These are phyloP conservation scores for Phytophthora multivora DNA, from an alignment of 352 stramenopile genomes.

Conservation along the genomic window DNA sequence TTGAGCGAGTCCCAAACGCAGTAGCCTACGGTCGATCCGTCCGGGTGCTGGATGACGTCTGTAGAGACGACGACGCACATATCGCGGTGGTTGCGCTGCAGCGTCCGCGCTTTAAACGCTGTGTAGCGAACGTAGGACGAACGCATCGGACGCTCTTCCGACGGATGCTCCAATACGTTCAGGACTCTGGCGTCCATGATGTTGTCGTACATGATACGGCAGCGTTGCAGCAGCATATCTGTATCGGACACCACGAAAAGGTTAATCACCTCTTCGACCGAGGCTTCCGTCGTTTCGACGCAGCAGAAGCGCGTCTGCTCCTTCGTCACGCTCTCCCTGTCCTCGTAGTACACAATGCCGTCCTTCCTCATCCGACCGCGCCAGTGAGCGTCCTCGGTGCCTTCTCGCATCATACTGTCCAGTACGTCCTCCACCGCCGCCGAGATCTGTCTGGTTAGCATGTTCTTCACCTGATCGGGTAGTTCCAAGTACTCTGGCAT, in stretches of 20 bases:
- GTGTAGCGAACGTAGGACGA: slow-evolving; percentile 56
- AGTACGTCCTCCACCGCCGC: slow-evolving; percentile 42
- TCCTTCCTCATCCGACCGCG: slow-evolving; percentile 40
- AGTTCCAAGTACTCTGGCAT: slow-evolving; percentile 28
- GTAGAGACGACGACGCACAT: slow-evolving; percentile 54
- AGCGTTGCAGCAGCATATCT: slow-evolving; percentile 41
- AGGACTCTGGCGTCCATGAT: slow-evolving; percentile 43
- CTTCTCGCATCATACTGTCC: slow-evolving; percentile 46
- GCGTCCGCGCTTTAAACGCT: slow-evolving; percentile 37
- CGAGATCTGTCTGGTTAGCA: slow-evolving; percentile 35
- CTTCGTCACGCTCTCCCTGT: slow-evolving; percentile 37
- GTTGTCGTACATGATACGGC: slow-evolving; percentile 51
- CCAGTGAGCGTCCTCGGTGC: slow-evolving; percentile 33
- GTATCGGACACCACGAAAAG: slow-evolving; percentile 44
- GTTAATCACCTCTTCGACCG: slow-evolving; percentile 40
- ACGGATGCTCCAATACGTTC: slow-evolving; percentile 42
- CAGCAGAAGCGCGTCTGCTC: slow-evolving; percentile 48
- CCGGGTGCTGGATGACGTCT: slow-evolving; percentile 36
- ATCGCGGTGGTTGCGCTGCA: slow-evolving; percentile 43
- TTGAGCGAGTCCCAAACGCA: slow-evolving; percentile 60
- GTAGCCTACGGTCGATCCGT: slow-evolving; percentile 52
- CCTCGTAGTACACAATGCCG: slow-evolving; percentile 44
- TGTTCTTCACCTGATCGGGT: slow-evolving; percentile 23
- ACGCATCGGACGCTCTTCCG: slow-evolving; percentile 31
- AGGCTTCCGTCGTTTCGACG: slow-evolving; percentile 34